Base-by-base conservation (phyloP, 106 monocot genomes). In the Narthecium ossifragum region DNA sequence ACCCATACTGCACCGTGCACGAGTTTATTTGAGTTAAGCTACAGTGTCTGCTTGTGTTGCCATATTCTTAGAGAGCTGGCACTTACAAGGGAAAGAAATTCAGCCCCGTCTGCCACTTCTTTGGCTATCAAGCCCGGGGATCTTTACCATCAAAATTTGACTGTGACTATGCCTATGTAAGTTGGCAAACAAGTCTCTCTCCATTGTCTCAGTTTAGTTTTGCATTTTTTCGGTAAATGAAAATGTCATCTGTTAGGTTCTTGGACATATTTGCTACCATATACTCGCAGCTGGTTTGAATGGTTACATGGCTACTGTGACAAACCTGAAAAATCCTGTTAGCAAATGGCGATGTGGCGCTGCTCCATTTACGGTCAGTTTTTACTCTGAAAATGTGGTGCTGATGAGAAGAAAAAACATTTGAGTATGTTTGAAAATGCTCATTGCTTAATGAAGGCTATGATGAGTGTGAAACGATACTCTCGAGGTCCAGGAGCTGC, bases 61-160 rank as follows among this genome's bases (percentile, higher is more conserved):
- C 5, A 36, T 36, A 36, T 36, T 68, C 69, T 13, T 75, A 93
- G 94, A 86, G 86, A 80, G 80, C 77, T 53, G 94, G 89, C 14
- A 76, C 26, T 24, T 94, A 86, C 6, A 94, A 80, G 62, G 94
- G 94, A 50, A 90, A 86, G 72, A 86, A 90, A 56, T 86, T 94
- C 43, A 90, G 66, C 65, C 80, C 86, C 3, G 82, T 94, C 28
- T 94, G 89, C 66, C 94, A 94, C 77, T 94, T 90, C 24, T 90
- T 94, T 66, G 94, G 94, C 9, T 94, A 83, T 68, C 94, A 94
- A 68, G 83, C 89, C 57, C 77, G 94, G 21, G 94, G 94, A 52
- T 80, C 85, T 15, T 47, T 93, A 34, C 88, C 93, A 69, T 89
- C 93, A 54, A 85, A 89, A 58, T 93, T 93, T 61, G 94, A 94